A percentile compares a stretch with the other conserved stretches of the same genome.
These are phyloP conservation scores for Penicillium sp. DNA, from an alignment of 2,329 filamentous ascomycete genomes.

Conservation along the genomic window DNA sequence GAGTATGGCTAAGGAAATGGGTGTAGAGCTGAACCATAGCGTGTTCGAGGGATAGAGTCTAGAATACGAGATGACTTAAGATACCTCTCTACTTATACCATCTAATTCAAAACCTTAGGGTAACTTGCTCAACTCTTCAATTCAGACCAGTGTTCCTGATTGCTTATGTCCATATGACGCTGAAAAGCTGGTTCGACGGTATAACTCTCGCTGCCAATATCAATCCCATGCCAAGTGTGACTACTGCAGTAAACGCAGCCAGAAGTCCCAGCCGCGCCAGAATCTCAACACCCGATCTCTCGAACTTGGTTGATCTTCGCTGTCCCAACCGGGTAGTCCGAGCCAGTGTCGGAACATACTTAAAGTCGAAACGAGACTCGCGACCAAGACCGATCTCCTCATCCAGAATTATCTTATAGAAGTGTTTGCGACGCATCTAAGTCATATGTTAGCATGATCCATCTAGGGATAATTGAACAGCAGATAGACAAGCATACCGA, in stretches of 20 bases:
- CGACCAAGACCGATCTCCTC: slow-evolving; percentile 64
- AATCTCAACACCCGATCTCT: slow-evolving; percentile 27
- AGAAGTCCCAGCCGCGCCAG: slow-evolving; percentile 29
- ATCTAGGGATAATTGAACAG: neutral
- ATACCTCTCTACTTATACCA: neutral
- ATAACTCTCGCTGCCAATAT: slow-evolving; percentile 14
- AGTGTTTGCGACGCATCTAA: slow-evolving; percentile 49
- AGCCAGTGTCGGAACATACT: slow-evolving; percentile 50
- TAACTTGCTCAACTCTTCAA: neutral
- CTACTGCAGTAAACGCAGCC: slow-evolving; percentile 15
- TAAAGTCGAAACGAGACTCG: slow-evolving; percentile 67
- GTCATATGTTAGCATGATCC: neutral
- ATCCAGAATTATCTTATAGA: slow-evolving; percentile 63
- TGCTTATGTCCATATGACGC: slow-evolving; percentile 3
- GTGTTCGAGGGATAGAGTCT: slow-evolving; percentile 74
- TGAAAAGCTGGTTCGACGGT: slow-evolving; percentile 8
- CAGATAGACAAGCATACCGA: slow-evolving; percentile 33
- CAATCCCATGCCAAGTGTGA: slow-evolving; percentile 12
- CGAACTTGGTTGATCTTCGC: slow-evolving; percentile 20
- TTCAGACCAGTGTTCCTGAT: neutral
- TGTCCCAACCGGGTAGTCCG: slow-evolving; percentile 29
- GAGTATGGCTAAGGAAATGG: slow-evolving; percentile 84
- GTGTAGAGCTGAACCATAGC: slow-evolving; percentile 83
- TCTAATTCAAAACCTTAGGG: neutral
- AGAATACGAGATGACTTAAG: neutral